Evolutionary conservation across 2,329 filamentous ascomycete genomes (phyloP).

Genomic region (Capronia americana): DNA sequence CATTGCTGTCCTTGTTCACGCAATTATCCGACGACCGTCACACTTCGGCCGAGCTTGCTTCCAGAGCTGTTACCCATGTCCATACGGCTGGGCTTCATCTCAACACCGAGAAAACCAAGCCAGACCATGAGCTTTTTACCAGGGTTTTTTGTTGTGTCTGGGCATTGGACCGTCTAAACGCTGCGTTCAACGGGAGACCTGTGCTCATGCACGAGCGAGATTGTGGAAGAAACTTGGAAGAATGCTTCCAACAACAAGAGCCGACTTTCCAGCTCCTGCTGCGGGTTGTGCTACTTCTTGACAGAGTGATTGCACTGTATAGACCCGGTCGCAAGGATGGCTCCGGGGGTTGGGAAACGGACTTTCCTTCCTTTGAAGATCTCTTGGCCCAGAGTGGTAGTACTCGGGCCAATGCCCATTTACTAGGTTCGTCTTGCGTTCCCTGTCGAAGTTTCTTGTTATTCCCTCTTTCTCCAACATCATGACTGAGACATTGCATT

Average conservation of each 20-base stretch:
- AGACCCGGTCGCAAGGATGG: slow-evolving; percentile 54
- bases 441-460: slow-evolving; percentile 50
- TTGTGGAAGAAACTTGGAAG: slow-evolving; percentile 60
- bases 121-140: slow-evolving; percentile 42
- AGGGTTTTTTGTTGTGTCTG: slow-evolving; percentile 64
- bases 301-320: slow-evolving; percentile 66
- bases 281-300: slow-evolving; percentile 61
- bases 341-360: slow-evolving; percentile 43
- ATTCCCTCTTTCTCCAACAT: too few relatives aligned
- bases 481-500: too few relatives aligned
- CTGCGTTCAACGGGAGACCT: slow-evolving; percentile 66
- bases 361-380: slow-evolving; percentile 43
- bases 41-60: not conserved
- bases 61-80: not conserved
- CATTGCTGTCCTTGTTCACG: not conserved
- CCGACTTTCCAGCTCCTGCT: slow-evolving; percentile 65
- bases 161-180: slow-evolving; percentile 66
- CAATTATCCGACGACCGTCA: not conserved
- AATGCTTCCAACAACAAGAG: slow-evolving; percentile 58
- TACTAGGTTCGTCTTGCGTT: slow-evolving; percentile 41
- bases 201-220: slow-evolving; percentile 67
- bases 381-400: slow-evolving; percentile 37
- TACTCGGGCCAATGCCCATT: slow-evolving; percentile 40
- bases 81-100: slow-evolving; percentile 54
- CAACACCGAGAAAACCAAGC: slow-evolving; percentile 27